phyloP scores from a whole-genome alignment of 2,329 filamentous ascomycete species.

The Neonectria sp. region DNA sequence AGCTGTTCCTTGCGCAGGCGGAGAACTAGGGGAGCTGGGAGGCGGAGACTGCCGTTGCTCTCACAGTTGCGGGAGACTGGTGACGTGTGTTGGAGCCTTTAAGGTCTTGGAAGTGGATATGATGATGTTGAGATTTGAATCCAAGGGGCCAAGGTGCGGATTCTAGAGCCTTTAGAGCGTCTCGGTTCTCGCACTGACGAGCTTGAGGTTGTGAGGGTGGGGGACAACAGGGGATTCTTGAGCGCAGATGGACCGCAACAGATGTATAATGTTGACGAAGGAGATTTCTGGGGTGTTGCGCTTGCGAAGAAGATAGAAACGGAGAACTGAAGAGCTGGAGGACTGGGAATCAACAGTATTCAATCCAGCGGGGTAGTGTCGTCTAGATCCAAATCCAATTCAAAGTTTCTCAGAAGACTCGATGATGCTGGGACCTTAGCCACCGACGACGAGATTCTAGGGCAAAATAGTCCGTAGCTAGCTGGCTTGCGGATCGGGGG shows the following conservation, averaged over 20 bases:
- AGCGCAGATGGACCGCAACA: background rate
- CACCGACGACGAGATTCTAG: background rate
- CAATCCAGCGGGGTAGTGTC: background rate
- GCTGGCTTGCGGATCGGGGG: background rate
- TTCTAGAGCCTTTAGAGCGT: background rate
- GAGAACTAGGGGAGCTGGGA: constrained; percentile 10
- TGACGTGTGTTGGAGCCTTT: background rate
- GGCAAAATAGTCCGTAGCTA: background rate
- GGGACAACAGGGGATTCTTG: background rate
- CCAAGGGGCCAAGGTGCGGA: background rate
- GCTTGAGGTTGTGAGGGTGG: background rate
- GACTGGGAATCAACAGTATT: background rate
- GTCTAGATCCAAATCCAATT: background rate
- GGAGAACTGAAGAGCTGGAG: background rate
- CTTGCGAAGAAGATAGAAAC: background rate
- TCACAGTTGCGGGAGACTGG: background rate
- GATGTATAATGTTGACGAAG: background rate
- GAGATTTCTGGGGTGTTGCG: background rate
- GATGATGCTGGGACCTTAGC: background rate
- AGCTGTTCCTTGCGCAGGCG: background rate
- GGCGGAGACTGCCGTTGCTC: background rate
- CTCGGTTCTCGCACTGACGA: background rate
- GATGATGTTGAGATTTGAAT: background rate
- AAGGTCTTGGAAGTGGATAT: background rate
- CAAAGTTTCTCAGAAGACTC: background rate